Evolutionary conservation across 2,329 filamentous ascomycete species (phyloP), one percentile per base, ranked within the genome.

Genomic region (Xylariaceae sp.): DNA sequence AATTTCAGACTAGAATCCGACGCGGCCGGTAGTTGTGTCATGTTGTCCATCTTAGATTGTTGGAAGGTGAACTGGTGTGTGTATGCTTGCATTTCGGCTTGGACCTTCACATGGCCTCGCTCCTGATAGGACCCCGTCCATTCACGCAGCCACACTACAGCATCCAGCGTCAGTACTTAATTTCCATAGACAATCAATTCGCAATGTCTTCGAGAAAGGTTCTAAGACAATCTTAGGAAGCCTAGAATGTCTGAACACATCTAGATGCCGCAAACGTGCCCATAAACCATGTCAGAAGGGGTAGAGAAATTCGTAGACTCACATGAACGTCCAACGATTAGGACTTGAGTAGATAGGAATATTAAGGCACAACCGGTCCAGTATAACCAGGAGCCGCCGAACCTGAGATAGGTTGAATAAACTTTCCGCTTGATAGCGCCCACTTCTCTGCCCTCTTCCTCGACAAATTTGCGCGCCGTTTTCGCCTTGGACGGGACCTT

Each of bases 391-490:
- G 87, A 86, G 16, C 89, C 89, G 59, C 84, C 89, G 20, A 86
- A 83, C 9, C 77, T 78, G 14, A 93, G 72, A 66, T 93, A 95
- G 0, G 80, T 79, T 12, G 77, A 67, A 60, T 93, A 93, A n/a
- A 93, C 81, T 6, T 78, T 77, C 20, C 78, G 77, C 63, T 87
- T 87, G 29, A 93, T 85, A 4, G 86, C 81, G 1, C 90, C 90
- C 50, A 82, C 81, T 67, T 91, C 88, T 54, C 86, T 82, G n/a
- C 76, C 77, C 70, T 95, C 90, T 2, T 91, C 89, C 67, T 91
- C 86, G 21, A 90, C 83, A 62, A 93, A 93, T 70, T 91, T 89
- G 61, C 85, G 86, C 0, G 85, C 80, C 0, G 85, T 80, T 5
- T 70, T 56, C 3, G 73, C 72, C 67, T 82, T 82, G 2, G 80